Base-by-base conservation (phyloP, 495 filamentous ascomycete genomes). In the Talaromyces thailandensis region DNA sequence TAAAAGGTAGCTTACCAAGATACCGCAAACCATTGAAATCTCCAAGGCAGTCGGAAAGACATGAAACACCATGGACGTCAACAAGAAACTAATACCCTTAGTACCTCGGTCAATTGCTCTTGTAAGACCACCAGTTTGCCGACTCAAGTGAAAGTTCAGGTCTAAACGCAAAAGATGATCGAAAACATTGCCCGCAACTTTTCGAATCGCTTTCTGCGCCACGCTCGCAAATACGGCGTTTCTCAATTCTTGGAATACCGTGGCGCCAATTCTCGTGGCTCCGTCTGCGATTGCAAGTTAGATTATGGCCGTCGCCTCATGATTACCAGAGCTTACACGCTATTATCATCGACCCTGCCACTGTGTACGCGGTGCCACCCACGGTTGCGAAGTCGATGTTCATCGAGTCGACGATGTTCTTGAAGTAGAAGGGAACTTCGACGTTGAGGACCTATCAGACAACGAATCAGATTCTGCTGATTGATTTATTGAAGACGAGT, bases 1-100 rank as follows among this genome's bases (percentile, higher is more conserved):
- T 40, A 4, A 29, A 59, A 25, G 40, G 25, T 4, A 8, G 9
- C 51, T 55, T 79, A 88, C 86, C 70, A 91, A 69, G 58, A 91
- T 96, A 61, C 95, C 92, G 70, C 94, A 98, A 1, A 98, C 94
- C 78, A 98, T 89, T 51, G 85, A 84, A 57, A 98, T 97, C 72
- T 98, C 94, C 57, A 98, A 72, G 0, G 92, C 91, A 0, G 94
- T 98, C 0, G 94, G 94, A 16, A 98, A 81, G 48, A 98, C 89
- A 69, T 98, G 95, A 69, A 98, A 98, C 37, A 98, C 92, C 94
- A 98, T 98, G 43, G 93, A 96, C 8, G 91, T 96, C 61, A 98
- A 80, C 62, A 98, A 73, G 70, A 98, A 98, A 73, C 92, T 96
- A 69, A 98, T 98, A 28, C 94, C 94, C 73, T 98, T 98, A 2